Base-by-base conservation (phyloP, 768 basidiomycete genomes). In the Arthromyces matolae region DNA sequence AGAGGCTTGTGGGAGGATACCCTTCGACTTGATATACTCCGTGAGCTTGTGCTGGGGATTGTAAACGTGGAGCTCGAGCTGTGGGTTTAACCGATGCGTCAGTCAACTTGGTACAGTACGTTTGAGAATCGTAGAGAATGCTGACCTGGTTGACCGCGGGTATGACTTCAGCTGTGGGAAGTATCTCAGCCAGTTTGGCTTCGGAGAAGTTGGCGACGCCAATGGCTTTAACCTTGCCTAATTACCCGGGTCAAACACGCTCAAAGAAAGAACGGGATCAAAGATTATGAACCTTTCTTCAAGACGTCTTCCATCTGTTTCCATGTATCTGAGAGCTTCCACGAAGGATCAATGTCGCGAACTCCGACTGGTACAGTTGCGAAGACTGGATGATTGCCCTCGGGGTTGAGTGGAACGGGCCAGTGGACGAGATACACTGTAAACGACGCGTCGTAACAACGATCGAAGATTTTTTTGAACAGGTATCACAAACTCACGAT, bases 191-290 rank as follows among this genome's bases (percentile, higher is more conserved):
- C n/a, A 93, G 71, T 60, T 83, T 79, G 48, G 63, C 66, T 61
- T 83, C 69, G 23, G 83, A 84, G 63, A 81, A 85, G 72, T 92
- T 92, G 54, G 86, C 88, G 25, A 83, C 81, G 24, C 89, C 89
- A 56, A 88, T 87, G 19, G 72, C 66, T 52, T 68, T 72, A 53
- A 82, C 81, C 65, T 84, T 87, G 56, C 83, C 83, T 83, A 46
- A 43, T 46, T n/a, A 47, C n/a, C n/a, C n/a, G n/a, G n/a, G n/a
- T n/a, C n/a, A 38, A 29, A 39, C 31, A 1, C n/a, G 27, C 42
- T 56, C 55, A 41, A 23, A 52, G 24, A 43, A 19, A 43, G 10
- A 39, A 39, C 9, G 41, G 25, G 18, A 32, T 29, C 29, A 16
- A 36, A 31, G 35, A 36, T 37, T 46, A 50, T 60, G 53, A 45